Evolutionary conservation across 495 filamentous ascomycete genomes (phyloP).

Genomic region (Trichoderma gamsii): DNA sequence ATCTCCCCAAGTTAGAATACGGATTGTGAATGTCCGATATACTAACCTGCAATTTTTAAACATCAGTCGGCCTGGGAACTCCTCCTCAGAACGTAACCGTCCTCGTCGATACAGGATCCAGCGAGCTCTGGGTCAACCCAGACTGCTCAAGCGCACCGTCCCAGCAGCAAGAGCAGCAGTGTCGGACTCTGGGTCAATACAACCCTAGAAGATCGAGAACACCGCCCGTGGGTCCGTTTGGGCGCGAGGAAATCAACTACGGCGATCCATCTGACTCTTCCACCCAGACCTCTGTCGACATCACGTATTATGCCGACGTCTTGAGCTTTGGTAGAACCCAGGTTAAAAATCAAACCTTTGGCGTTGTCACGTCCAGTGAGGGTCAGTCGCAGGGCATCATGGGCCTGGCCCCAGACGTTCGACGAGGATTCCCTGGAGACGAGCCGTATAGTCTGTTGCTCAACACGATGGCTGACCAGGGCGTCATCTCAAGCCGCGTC

Average conservation of each 20-base stretch:
- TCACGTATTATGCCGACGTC: slow-evolving; percentile 14
- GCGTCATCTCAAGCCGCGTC: slow-evolving; percentile 59
- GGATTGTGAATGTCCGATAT: neutral
- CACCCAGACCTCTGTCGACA: slow-evolving; percentile 14
- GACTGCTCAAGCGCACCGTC: slow-evolving; percentile 20
- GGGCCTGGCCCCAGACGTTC: slow-evolving; percentile 58
- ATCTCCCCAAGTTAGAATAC: neutral
- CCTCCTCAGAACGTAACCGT: slow-evolving; percentile 28
- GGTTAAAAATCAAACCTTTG: slow-evolving; percentile 37
- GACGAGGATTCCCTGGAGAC: slow-evolving; percentile 30
- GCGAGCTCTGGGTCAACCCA: slow-evolving; percentile 36
- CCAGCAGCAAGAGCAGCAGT: slow-evolving; percentile 21
- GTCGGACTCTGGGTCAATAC: slow-evolving; percentile 28
- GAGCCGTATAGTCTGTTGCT: slow-evolving; percentile 58
- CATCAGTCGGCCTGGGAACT: slow-evolving; percentile 8
- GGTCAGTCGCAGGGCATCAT: slow-evolving; percentile 55
- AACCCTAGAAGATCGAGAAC: slow-evolving; percentile 19
- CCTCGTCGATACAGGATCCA: slow-evolving; percentile 35
- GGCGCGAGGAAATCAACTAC: slow-evolving; percentile 8
- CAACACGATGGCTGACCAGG: slow-evolving; percentile 51
- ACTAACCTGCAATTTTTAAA: neutral
- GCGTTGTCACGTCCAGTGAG: slow-evolving; percentile 30
- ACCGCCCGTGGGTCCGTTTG: slow-evolving; percentile 13
- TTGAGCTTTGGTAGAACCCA: slow-evolving; percentile 20
- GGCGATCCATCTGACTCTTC: slow-evolving; percentile 9